phyloP scores from a whole-genome alignment of 2,329 filamentous ascomycete species.

The Claviceps arundinis region DNA sequence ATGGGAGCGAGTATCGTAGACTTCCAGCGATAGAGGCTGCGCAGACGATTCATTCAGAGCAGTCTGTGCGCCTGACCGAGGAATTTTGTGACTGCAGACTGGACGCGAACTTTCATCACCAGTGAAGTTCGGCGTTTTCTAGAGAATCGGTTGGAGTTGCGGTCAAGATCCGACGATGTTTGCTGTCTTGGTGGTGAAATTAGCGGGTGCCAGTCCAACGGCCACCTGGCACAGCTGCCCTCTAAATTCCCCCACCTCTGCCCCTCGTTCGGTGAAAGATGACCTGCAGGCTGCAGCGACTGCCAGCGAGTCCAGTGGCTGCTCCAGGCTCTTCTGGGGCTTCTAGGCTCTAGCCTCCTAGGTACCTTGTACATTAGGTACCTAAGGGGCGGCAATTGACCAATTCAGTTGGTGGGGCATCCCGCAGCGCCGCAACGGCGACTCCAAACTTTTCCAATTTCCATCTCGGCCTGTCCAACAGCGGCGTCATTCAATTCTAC shows the following conservation, averaged over 20 bases:
- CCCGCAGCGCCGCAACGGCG: neutral
- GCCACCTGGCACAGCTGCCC: too few species aligned
- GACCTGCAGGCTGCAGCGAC: too few species aligned
- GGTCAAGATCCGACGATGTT: neutral
- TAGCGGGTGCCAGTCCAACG: too few species aligned
- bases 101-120: conserved; percentile 9
- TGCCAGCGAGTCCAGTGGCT: too few species aligned
- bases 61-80: conserved; percentile 2
- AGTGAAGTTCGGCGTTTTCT: neutral
- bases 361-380: too few species aligned
- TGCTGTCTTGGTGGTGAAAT: neutral
- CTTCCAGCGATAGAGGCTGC: conserved; percentile 17
- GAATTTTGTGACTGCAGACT: conserved; percentile 6
- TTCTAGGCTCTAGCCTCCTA: too few species aligned
- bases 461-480: neutral
- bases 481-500: neutral
- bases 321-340: too few species aligned
- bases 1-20: conserved; percentile 14
- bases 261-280: neutral
- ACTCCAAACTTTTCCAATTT: neutral
- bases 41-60: conserved; percentile 24
- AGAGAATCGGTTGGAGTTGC: neutral
- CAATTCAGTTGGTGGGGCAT: neutral
- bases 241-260: neutral
- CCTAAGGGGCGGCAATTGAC: neutral